phyloP scores from a whole-genome alignment of 2,329 filamentous ascomycete species.

The Hymenoscyphus occultus region DNA sequence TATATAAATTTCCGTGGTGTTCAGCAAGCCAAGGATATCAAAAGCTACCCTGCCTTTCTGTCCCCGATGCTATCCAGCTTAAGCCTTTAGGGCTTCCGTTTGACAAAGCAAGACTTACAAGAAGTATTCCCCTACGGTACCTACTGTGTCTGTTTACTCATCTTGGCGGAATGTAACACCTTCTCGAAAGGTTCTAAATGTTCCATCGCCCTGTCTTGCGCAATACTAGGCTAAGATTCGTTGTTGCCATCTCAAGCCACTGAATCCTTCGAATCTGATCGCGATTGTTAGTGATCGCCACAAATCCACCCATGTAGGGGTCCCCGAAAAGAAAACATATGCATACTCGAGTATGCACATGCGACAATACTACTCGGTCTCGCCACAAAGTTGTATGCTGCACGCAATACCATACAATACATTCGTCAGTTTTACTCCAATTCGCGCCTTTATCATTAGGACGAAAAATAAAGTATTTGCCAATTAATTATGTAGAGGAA shows the following conservation, averaged over 20 bases:
- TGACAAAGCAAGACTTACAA: background rate
- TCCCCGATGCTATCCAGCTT: background rate
- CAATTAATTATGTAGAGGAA: background rate
- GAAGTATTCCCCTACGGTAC: background rate
- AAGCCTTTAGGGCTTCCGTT: background rate
- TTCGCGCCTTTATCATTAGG: conserved; percentile 7
- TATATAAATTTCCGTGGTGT: background rate
- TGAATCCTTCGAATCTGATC: conserved; percentile 2
- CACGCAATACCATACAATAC: conserved; percentile 4
- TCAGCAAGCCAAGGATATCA: background rate
- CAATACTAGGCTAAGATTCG: conserved; percentile 6
- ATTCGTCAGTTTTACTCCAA: background rate
- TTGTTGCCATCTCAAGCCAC: background rate
- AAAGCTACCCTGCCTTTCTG: background rate
- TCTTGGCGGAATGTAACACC: background rate
- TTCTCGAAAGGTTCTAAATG: conserved; percentile 5
- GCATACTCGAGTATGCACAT: background rate
- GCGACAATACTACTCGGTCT: conserved; percentile 3
- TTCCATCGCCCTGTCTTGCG: conserved; percentile 5
- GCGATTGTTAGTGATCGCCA: background rate
- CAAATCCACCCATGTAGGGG: background rate
- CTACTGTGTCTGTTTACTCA: background rate
- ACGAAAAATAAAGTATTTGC: background rate
- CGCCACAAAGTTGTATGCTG: background rate
- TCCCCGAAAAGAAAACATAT: background rate